Conservation (phyloP, 352 stramenopile genomes). For the Phytophthora brassicae region DNA sequence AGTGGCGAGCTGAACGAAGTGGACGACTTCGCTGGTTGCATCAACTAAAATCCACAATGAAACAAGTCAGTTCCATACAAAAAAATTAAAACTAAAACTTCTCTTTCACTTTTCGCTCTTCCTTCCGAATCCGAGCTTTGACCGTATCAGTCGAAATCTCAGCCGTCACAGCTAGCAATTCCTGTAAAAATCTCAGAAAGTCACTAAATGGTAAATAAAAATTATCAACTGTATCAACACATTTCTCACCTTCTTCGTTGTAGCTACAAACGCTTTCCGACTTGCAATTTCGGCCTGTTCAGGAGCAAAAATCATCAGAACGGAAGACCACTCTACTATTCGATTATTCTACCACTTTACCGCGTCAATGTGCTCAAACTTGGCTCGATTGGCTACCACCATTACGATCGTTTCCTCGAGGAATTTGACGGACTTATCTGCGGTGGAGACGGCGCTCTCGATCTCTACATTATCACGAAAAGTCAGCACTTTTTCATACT, state of each 20-base stretch:
- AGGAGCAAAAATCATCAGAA: background rate
- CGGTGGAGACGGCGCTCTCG: slow-evolving; percentile 43
- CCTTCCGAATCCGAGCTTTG: slow-evolving; percentile 54
- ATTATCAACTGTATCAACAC: too few species aligned
- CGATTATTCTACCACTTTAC: slow-evolving; percentile 20
- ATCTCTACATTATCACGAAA: slow-evolving; percentile 47
- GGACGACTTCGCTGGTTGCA: slow-evolving; percentile 37
- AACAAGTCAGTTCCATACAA: background rate
- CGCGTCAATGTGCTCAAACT: slow-evolving; percentile 82
- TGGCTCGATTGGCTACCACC: slow-evolving; percentile 76
- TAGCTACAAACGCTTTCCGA: slow-evolving; percentile 69
- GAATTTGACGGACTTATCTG: slow-evolving; percentile 81
- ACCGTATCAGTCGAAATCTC: slow-evolving; percentile 65
- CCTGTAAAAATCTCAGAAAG: slow-evolving; percentile 8
- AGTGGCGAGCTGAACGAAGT: slow-evolving; percentile 17
- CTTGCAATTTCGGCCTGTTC: slow-evolving; percentile 54
- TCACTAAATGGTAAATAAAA: too few species aligned
- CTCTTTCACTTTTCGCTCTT: slow-evolving; percentile 60
- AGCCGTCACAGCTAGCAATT: slow-evolving; percentile 49
- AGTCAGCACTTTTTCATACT: background rate
- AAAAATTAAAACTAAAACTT: background rate
- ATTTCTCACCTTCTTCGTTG: slow-evolving; percentile 51
- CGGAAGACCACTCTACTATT: too few species aligned
- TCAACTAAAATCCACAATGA: slow-evolving; percentile 33
- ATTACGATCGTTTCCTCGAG: slow-evolving; percentile 83